These are phyloP conservation scores for Scedosporium minutisporum DNA, from an alignment of 2,329 filamentous ascomycete genomes.

Conservation along the genomic window DNA sequence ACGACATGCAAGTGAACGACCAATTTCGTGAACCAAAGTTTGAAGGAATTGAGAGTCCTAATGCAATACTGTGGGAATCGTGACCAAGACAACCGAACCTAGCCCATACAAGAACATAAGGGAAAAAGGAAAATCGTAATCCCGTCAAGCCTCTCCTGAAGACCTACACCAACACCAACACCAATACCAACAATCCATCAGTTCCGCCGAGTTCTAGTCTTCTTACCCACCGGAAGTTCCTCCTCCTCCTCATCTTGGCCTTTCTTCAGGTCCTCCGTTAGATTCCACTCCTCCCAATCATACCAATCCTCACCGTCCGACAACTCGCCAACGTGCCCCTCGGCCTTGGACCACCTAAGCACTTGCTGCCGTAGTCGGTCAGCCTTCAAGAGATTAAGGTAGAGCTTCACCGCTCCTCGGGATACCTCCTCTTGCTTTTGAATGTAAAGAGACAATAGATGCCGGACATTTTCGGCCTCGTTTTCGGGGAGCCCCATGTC, in stretches of 20 bases:
- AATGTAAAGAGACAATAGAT: constrained; percentile 64
- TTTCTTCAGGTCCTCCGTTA: constrained; percentile 68
- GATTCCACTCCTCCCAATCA: constrained; percentile 68
- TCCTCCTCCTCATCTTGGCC: constrained; percentile 77
- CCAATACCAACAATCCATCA: background rate
- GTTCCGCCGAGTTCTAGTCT: constrained; percentile 47
- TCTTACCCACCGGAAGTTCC: constrained; percentile 52
- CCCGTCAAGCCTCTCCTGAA: background rate
- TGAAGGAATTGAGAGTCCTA: background rate
- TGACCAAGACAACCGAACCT: background rate
- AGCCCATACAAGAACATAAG: background rate
- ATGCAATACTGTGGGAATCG: background rate
- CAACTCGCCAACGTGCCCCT: constrained; percentile 68
- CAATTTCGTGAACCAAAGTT: too few species aligned
- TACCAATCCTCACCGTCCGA: constrained; percentile 88
- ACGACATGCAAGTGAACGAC: too few species aligned
- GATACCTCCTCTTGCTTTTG: constrained; percentile 82
- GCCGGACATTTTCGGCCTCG: constrained; percentile 71
- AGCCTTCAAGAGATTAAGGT: constrained; percentile 61
- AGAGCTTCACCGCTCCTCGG: constrained; percentile 57
- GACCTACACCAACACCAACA: background rate
- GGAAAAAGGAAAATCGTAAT: background rate
- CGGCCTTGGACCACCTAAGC: constrained; percentile 66
- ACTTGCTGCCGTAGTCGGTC: constrained; percentile 64
- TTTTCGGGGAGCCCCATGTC: constrained; percentile 61